Evolutionary conservation across 139 green algal species (phyloP).

Genomic region (Coccomyxa sp.): DNA sequence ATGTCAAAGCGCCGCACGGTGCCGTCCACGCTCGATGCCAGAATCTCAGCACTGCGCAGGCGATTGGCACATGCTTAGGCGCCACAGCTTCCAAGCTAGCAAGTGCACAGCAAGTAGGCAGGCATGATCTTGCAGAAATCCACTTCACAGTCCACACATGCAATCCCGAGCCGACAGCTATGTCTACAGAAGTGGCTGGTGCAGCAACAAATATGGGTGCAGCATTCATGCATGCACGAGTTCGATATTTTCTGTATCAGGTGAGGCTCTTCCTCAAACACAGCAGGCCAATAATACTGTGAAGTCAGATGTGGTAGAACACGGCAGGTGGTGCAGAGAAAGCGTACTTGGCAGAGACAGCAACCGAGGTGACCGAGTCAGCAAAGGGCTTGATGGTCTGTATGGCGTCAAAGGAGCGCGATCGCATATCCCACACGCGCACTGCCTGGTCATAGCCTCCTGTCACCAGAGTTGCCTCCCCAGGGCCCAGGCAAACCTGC

Average conservation of each 20-base stretch:
- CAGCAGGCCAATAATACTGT: too few species aligned
- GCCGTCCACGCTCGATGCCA: slow-evolving; percentile 83
- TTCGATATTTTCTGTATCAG: too few species aligned
- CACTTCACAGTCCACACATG: too few species aligned
- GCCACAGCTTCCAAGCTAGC: neutral
- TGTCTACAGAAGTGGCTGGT: too few species aligned
- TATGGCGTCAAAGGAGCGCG: slow-evolving; percentile 66
- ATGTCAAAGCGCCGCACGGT: slow-evolving; percentile 84
- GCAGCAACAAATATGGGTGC: too few species aligned
- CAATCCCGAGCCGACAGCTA: too few species aligned
- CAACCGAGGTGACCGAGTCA: slow-evolving; percentile 83
- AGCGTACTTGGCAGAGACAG: neutral
- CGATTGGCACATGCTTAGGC: too few species aligned
- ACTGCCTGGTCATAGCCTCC: slow-evolving; percentile 86
- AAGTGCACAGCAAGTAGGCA: neutral
- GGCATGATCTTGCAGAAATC: too few species aligned
- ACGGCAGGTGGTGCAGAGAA: neutral
- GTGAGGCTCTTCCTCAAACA: too few species aligned
- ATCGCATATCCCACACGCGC: slow-evolving; percentile 84
- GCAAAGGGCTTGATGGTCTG: slow-evolving; percentile 77
- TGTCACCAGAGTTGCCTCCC: slow-evolving; percentile 70
- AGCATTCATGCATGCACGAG: too few species aligned
- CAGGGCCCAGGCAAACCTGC: slow-evolving; percentile 62
- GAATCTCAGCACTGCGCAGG: slow-evolving; percentile 47
- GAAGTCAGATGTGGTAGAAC: neutral